Evolutionary conservation across 441 rosid genomes (phyloP).

Genomic region (Gossypium trilobum): DNA sequence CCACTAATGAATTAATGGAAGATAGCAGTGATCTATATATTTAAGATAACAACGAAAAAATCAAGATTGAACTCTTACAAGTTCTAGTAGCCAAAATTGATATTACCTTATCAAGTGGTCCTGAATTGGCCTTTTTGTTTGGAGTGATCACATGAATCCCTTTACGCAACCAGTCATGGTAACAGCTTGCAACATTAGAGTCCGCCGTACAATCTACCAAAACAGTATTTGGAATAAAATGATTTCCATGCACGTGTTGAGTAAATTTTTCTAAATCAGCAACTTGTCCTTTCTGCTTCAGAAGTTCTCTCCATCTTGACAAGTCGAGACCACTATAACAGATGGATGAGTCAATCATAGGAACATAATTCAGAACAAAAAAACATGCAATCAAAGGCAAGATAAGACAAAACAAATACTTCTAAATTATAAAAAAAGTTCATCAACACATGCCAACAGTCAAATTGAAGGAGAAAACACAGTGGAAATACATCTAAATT

Average conservation of each 20-base stretch:
- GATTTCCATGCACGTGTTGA: slow-evolving; percentile 68
- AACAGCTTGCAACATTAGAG: slow-evolving; percentile 54
- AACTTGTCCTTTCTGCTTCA: slow-evolving; percentile 49
- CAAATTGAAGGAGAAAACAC: neutral
- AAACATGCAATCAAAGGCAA: neutral
- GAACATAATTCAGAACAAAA: slow-evolving; percentile 1
- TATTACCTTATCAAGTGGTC: slow-evolving; percentile 74
- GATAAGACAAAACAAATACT: neutral
- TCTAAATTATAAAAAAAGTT: neutral
- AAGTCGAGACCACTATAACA: slow-evolving; percentile 63
- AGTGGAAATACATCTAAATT: neutral
- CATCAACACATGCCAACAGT: neutral
- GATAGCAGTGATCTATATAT: neutral
- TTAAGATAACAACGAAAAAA: neutral
- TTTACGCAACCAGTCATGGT: slow-evolving; percentile 65
- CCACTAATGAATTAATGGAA: neutral
- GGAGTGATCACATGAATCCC: slow-evolving; percentile 93
- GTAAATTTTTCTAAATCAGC: slow-evolving; percentile 67
- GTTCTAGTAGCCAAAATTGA: neutral
- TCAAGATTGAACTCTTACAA: neutral
- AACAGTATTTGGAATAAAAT: slow-evolving; percentile 77
- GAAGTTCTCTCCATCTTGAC: slow-evolving; percentile 65
- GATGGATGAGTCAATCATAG: slow-evolving; percentile 12
- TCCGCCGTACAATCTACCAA: slow-evolving; percentile 91
- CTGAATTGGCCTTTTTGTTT: slow-evolving; percentile 87